These are phyloP conservation scores for Leonotis leonurus DNA, from an alignment of 257 asterid species.

Conservation along the genomic window DNA sequence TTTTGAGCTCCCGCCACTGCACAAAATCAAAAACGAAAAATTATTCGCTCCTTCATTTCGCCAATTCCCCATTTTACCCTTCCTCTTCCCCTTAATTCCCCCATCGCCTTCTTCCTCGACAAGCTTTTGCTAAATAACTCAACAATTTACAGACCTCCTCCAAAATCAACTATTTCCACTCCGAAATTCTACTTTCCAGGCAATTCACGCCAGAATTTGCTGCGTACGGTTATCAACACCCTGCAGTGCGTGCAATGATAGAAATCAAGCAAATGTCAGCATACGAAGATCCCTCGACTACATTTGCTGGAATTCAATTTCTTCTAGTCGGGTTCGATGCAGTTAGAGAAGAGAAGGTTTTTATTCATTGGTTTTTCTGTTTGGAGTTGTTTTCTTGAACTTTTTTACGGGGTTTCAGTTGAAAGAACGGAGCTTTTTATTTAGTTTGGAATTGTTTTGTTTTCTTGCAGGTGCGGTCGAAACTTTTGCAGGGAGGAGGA, in stretches of 20 bases:
- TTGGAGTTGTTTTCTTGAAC: not conserved
- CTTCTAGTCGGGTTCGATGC: slow-evolving; percentile 61
- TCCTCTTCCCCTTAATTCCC: not conserved
- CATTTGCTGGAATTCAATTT: slow-evolving; percentile 53
- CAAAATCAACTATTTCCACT: not conserved
- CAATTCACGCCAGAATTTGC: not conserved
- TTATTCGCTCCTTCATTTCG: too few relatives aligned
- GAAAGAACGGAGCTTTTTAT: not conserved
- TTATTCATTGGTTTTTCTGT: not conserved
- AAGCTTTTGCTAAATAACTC: slow-evolving; percentile 28
- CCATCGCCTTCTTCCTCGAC: slow-evolving; percentile 27
- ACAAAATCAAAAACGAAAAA: too few relatives aligned
- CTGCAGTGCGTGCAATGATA: slow-evolving; percentile 20
- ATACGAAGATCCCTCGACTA: slow-evolving; percentile 27
- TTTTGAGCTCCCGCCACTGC: too few relatives aligned
- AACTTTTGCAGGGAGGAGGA: slow-evolving; percentile 74
- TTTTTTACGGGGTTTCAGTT: not conserved
- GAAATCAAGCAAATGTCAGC: slow-evolving; percentile 26
- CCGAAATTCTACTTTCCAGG: not conserved
- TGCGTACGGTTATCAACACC: slow-evolving; percentile 5
- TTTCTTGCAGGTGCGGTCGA: slow-evolving; percentile 41
- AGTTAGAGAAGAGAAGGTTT: slow-evolving; percentile 41
- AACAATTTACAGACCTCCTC: not conserved
- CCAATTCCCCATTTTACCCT: too few relatives aligned
- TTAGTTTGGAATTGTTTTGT: not conserved